phyloP scores from a whole-genome alignment of 78 protist genomes.

The Diacronema lutheri region DNA sequence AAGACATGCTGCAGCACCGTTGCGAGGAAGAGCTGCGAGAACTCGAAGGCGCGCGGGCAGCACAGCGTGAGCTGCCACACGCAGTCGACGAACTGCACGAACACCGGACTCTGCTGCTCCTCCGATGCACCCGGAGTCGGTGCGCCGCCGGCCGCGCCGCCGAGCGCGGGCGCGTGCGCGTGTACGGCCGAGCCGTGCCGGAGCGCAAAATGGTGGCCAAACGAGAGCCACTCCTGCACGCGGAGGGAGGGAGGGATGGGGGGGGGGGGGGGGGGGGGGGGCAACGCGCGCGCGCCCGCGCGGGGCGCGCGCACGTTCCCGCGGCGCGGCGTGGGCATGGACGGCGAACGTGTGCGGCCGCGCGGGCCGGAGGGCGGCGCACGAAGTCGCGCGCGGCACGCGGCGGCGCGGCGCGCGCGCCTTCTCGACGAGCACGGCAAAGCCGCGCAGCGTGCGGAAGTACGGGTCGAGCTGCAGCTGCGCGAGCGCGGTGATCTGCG shows the following conservation, averaged over 20 bases:
- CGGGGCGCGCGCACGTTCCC: no score
- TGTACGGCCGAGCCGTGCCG: not conserved
- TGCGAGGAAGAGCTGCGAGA: slow-evolving; percentile 65
- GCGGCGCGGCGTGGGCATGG: no score
- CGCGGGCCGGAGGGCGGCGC: no score
- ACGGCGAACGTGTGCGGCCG: no score
- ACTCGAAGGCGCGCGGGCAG: slow-evolving; percentile 81
- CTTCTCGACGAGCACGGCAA: slow-evolving; percentile 70
- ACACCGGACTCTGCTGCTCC: slow-evolving; percentile 78
- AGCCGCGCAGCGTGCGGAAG: slow-evolving; percentile 85
- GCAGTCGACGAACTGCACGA: slow-evolving; percentile 90
- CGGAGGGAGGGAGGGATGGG: no score
- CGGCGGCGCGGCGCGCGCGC: no score
- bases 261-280: no score
- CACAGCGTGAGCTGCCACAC: slow-evolving; percentile 70
- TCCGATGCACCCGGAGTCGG: not conserved
- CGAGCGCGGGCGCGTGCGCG: no score
- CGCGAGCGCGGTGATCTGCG: slow-evolving; percentile 72
- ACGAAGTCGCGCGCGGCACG: no score
- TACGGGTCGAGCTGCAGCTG: slow-evolving; percentile 74
- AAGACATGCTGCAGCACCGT: slow-evolving; percentile 4
- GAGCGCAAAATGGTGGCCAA: slow-evolving; percentile 79
- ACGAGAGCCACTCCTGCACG: slow-evolving; percentile 88
- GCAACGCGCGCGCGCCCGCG: no score
- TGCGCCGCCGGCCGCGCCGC: no score